Conservation (phyloP, 495 filamentous ascomycete genomes). For the Stereocaulon alpinum region DNA sequence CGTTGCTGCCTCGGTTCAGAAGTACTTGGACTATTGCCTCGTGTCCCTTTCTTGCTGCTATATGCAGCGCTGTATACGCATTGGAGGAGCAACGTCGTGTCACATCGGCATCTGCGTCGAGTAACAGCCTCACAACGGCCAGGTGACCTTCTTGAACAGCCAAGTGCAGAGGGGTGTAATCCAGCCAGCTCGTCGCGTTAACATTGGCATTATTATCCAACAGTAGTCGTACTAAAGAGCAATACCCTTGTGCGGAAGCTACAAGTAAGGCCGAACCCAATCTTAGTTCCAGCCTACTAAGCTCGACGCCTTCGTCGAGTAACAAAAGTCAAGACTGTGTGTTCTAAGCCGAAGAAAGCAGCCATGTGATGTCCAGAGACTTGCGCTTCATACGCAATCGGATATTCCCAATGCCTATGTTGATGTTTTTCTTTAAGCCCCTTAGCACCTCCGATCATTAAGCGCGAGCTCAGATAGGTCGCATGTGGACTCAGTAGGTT, state of each 20-base stretch:
- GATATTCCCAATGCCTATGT: neutral
- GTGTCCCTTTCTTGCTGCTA: neutral
- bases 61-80: neutral
- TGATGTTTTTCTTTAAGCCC: neutral
- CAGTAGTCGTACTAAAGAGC: neutral
- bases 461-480: neutral
- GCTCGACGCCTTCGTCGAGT: neutral
- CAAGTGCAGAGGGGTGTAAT: neutral
- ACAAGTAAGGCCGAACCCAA: neutral
- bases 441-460: neutral
- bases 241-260: neutral
- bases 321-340: neutral
- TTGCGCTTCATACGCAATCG: no score
- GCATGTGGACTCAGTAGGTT: neutral
- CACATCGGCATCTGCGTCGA: neutral
- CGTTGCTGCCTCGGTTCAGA: neutral
- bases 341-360: neutral
- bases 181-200: neutral
- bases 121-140: neutral
- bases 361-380: neutral
- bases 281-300: neutral
- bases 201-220: neutral
- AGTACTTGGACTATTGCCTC: neutral
- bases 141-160: neutral
- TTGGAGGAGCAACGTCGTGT: neutral